phyloP scores from a whole-genome alignment of 768 basidiomycete species.

The Termitomyces sp. region DNA sequence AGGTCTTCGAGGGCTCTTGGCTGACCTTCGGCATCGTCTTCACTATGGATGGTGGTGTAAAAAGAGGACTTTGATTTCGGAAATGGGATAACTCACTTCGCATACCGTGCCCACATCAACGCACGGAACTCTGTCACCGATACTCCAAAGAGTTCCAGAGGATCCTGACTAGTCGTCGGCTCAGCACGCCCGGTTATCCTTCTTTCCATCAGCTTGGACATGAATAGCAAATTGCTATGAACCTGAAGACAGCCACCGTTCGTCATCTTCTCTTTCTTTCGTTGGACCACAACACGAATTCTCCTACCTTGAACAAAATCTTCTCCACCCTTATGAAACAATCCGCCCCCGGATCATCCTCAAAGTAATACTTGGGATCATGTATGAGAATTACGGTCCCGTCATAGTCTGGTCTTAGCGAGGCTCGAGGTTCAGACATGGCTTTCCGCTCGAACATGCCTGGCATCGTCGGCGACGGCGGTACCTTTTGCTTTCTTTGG shows the following conservation, averaged over 20 bases:
- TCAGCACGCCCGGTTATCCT: conserved; percentile 14
- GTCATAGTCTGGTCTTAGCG: conserved; percentile 17
- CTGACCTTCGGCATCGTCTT: conserved; percentile 41
- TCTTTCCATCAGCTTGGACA: conserved; percentile 19
- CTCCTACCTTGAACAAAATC: conserved; percentile 47
- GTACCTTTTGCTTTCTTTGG: conserved; percentile 26
- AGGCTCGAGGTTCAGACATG: conserved; percentile 3
- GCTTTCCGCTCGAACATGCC: conserved; percentile 1
- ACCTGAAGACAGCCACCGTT: conserved; percentile 16
- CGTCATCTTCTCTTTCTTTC: background rate
- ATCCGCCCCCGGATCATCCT: conserved; percentile 31
- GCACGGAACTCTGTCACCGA: conserved; percentile 47
- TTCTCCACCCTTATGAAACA: conserved; percentile 42
- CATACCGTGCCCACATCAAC: conserved; percentile 51
- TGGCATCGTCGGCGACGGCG: conserved; percentile 10
- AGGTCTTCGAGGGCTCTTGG: conserved; percentile 36
- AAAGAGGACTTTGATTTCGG: background rate
- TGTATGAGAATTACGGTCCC: conserved; percentile 21
- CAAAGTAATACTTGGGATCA: conserved; percentile 36
- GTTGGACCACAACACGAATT: background rate
- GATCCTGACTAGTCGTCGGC: conserved; percentile 27
- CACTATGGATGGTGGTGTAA: conserved; percentile 25
- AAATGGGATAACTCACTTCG: conserved; percentile 36
- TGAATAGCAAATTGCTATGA: conserved; percentile 19
- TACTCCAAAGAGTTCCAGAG: conserved; percentile 40